Evolutionary conservation across 768 basidiomycete genomes (phyloP), one percentile per base, ranked within the genome.

Genomic region (Wakefieldia striispora): DNA sequence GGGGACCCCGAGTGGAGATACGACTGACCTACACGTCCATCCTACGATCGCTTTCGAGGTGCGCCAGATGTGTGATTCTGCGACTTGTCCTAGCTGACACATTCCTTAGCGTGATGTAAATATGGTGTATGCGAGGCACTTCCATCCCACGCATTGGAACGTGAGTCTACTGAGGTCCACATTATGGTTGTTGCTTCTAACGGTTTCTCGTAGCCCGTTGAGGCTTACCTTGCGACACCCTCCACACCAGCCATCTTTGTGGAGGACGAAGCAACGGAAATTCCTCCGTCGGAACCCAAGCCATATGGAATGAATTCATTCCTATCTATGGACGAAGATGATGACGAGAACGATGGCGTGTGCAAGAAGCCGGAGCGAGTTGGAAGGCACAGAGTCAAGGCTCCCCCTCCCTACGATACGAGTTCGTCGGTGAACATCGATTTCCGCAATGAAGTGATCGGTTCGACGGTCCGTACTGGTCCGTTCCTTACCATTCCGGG

Each of bases 101-200:
- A 8, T n/a, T 5, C 2, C 2, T 13, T 13, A 47, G 45, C 34
- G 54, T 5, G 50, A 64, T 23, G 52, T 59, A 4, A 62, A 38
- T 13, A 62, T 63, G 59, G 52, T 63, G 0, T 61, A 63, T 27
- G 61, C 58, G 1, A 55, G 36, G 34, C 50, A 42, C 40, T 63
- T 63, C 29, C 61, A 63, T 31, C 61, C 61, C 3, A 54, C 46
- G 1, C 46, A 48, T 34, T 63, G 61, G 61, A 54, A 64, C 34
- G 61, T 59, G 29, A 40, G 54, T 42, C 14, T 0, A 29, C 19
- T 19, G 1, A 6, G 26, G 5, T 6, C 10, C 12, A 20, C 4
- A 9, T 31, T n/a, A 13, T 40, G 10, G 4, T 12, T 9, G 6
- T 41, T 12, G 12, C 3, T 29, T 9, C 11, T 51, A 11, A 53